phyloP scores from a whole-genome alignment of 75 land plant species.

The Adiantum capillusveneris region DNA sequence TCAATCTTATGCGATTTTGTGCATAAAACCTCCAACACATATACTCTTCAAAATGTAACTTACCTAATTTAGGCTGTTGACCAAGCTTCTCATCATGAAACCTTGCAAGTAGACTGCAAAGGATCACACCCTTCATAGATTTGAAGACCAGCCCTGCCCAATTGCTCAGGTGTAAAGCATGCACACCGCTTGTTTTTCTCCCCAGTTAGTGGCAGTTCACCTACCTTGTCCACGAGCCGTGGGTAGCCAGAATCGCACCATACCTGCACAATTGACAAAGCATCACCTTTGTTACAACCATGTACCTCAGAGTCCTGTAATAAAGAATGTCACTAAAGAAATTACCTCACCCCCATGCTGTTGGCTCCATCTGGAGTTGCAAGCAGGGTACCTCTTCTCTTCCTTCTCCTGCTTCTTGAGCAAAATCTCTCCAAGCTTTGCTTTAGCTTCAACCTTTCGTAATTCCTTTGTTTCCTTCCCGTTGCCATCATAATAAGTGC shows the following conservation, averaged over 20 bases:
- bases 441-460: constrained; percentile 70
- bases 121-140: constrained; percentile 73
- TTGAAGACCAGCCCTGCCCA: constrained; percentile 54
- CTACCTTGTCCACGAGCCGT: constrained; percentile 56
- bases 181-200: constrained; percentile 76
- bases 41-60: too few species aligned
- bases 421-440: constrained; percentile 57
- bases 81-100: too few species aligned
- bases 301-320: too few species aligned
- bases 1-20: too few species aligned
- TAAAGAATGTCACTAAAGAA: too few species aligned
- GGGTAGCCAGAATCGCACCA: constrained; percentile 94
- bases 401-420: constrained; percentile 62
- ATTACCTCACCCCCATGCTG: constrained; percentile 85
- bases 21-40: too few species aligned
- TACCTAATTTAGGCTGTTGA: too few species aligned
- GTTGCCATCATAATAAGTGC: constrained; percentile 69
- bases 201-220: constrained; percentile 64
- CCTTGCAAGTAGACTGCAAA: constrained; percentile 41
- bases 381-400: constrained; percentile 63
- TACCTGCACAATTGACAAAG: constrained; percentile 38
- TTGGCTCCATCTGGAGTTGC: constrained; percentile 94
- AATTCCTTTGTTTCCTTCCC: constrained; percentile 80
- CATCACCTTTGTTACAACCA: too few species aligned
- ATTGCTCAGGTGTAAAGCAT: constrained; percentile 65